These are phyloP conservation scores for Xeromyces bisporus DNA, from an alignment of 495 filamentous ascomycete species.

Conservation along the genomic window DNA sequence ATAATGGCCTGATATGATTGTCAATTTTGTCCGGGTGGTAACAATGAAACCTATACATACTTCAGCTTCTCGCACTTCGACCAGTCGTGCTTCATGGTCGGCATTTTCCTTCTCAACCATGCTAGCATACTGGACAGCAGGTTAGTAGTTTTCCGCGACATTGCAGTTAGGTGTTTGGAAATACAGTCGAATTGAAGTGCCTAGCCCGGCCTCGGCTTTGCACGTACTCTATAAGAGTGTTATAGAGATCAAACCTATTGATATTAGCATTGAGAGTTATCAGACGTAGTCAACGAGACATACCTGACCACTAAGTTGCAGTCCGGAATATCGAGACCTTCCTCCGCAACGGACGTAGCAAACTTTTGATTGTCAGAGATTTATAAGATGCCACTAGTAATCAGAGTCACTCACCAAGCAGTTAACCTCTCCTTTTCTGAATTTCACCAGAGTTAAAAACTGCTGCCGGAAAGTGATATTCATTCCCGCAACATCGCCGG, in stretches of 20 bases:
- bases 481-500: slow-evolving; percentile 31
- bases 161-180: neutral
- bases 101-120: slow-evolving; percentile 60
- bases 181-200: slow-evolving; percentile 44
- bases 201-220: slow-evolving; percentile 88
- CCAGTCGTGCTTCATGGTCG: slow-evolving; percentile 36
- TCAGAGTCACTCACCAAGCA: slow-evolving; percentile 38
- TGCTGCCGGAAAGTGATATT: slow-evolving; percentile 57
- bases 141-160: neutral
- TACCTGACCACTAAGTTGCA: slow-evolving; percentile 74
- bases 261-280: slow-evolving; percentile 1
- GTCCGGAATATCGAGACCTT: slow-evolving; percentile 89
- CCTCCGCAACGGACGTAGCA: slow-evolving; percentile 83
- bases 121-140: slow-evolving; percentile 46
- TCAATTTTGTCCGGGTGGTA: slow-evolving; percentile 15
- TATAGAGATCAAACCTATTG: slow-evolving; percentile 68
- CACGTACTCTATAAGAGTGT: slow-evolving; percentile 86
- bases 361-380: slow-evolving; percentile 26
- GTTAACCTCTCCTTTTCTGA: slow-evolving; percentile 66
- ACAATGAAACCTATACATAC: slow-evolving; percentile 10
- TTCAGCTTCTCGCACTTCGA: slow-evolving; percentile 39
- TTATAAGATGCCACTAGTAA: neutral
- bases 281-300: neutral
- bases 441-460: slow-evolving; percentile 56
- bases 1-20: slow-evolving; percentile 30